These are phyloP conservation scores for Geosiphon pyriformis DNA, from an alignment of 192 early-diverging fungal genomes.

Conservation along the genomic window DNA sequence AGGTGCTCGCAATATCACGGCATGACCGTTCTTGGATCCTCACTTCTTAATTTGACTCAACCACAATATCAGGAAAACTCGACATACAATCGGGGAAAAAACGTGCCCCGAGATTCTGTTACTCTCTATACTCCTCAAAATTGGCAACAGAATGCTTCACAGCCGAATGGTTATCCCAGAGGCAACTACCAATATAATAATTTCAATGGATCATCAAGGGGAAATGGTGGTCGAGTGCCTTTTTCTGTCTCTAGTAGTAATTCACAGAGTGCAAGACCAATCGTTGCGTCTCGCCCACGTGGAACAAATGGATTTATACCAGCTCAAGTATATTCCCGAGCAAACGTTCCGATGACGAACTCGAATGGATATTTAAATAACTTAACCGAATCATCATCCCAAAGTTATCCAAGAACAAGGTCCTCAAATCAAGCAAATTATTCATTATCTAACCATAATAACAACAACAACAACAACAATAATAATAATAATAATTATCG, in stretches of 20 bases:
- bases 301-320: background rate
- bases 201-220: background rate
- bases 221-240: background rate
- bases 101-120: background rate
- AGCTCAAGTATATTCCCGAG: background rate
- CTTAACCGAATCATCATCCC: background rate
- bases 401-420: background rate
- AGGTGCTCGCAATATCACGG: constrained; percentile 73
- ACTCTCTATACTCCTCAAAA: background rate
- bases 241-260: background rate
- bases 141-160: background rate
- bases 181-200: background rate
- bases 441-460: background rate
- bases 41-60: constrained; percentile 68
- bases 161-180: background rate
- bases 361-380: background rate
- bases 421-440: background rate
- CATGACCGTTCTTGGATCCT: constrained; percentile 53
- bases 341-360: background rate
- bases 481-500: background rate
- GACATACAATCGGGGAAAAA: background rate
- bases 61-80: constrained; percentile 43
- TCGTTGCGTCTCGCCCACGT: background rate
- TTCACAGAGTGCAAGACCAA: background rate
- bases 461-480: background rate